A percentile compares a stretch with the other conserved stretches of the same genome.
Evolutionary conservation across 306 rosid species (phyloP).

Genomic region (Prunus davidiana): DNA sequence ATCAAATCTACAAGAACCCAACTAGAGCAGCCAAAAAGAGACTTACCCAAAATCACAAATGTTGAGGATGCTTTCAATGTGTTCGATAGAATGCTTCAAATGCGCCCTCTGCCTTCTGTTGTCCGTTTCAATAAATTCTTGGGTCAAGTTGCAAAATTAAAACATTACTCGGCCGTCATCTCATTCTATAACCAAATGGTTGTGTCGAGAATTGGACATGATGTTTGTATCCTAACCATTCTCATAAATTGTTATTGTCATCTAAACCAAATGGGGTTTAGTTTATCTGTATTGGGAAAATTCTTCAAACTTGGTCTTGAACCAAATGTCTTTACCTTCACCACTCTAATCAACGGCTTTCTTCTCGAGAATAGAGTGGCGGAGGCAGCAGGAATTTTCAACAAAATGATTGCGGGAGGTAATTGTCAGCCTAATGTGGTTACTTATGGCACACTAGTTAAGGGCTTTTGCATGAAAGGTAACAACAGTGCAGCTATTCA

Average conservation of each 20-base stretch:
- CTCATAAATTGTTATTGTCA: constrained; percentile 33
- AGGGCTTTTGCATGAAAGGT: constrained; percentile 30
- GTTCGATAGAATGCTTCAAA: no score
- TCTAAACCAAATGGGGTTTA: not conserved
- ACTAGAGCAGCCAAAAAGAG: no score
- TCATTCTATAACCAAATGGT: no score
- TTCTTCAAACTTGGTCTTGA: constrained; percentile 23
- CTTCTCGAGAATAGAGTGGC: constrained; percentile 12
- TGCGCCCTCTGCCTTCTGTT: no score
- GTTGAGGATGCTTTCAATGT: no score
- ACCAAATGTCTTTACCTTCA: constrained; percentile 7
- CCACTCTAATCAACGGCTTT: constrained; percentile 30
- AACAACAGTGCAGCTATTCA: constrained; percentile 13
- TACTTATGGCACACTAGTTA: constrained; percentile 29
- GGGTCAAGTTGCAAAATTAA: no score
- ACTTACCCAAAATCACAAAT: no score
- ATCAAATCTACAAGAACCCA: no score
- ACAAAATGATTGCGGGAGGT: constrained; percentile 6
- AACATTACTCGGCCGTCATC: no score
- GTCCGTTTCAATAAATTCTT: no score
- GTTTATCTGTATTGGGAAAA: constrained; percentile 6
- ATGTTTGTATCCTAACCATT: constrained; percentile 11
- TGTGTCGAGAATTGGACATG: no score
- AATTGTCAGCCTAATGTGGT: constrained; percentile 1
- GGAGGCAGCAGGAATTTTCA: not conserved